Evolutionary conservation across 306 rosid genomes (phyloP), one percentile per base, ranked within the genome.

Genomic region (Medicago ruthenica): DNA sequence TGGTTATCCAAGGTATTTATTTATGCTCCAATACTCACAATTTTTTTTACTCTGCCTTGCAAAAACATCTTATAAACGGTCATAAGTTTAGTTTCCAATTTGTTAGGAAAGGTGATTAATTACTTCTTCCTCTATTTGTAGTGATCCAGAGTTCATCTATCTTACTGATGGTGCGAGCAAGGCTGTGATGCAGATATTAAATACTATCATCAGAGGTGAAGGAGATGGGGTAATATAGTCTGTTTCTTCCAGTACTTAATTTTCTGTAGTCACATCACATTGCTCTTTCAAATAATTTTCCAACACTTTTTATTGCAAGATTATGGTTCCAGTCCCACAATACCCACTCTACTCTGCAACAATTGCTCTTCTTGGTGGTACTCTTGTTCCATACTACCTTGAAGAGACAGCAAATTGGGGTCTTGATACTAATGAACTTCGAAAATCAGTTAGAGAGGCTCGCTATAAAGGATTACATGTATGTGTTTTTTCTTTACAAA

Each of bases 321-420:
- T 96, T 88, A 86, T 96, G 98, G 99, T 96, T 83, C 99, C 99
- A 45, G 99, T 96, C 51, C 99, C 99, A 45, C 99, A 96, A 59
- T 96, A 96, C 88, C 99, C 99, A 7, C 99, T 96, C 71, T 96
- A 96, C 82, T 96, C 99, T 0, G 99, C 99, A 75, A 81, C 99
- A 67, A 96, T 96, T 66, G 76, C 96, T 71, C 86, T 96, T 48
- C 79, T 75, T 68, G 99, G 99, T 44, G 99, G 99, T 71, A 71
- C 97, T 78, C 96, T 96, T 85, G 98, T 96, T 79, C 97, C 98
- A 4, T 96, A 96, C 86, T 92, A 83, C 86, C 98, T 96, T n/a
- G 99, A 96, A 83, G 99, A 96, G 87, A 90, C 96, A 65, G 98
- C 87, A 16, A 96, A 96, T 61, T 96, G 99, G 99, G 99, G 99